These are phyloP conservation scores for Hirschfeldia incana DNA, from an alignment of 345 rosid species.

Conservation along the genomic window DNA sequence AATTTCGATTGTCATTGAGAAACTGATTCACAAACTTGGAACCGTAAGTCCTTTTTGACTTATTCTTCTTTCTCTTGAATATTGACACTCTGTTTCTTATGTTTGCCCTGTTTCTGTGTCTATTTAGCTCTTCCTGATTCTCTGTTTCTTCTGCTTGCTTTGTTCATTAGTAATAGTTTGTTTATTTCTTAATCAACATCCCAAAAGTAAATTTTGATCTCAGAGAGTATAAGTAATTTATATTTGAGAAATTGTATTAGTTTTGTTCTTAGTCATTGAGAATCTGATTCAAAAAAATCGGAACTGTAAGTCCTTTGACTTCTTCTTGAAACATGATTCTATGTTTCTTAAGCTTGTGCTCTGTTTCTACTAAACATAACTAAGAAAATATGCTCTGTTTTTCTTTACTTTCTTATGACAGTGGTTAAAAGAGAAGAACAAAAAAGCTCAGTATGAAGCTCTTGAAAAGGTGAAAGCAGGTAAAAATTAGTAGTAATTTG, in stretches of 20 bases:
- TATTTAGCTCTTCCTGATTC: background rate
- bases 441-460: conserved; percentile 71
- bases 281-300: too few relatives aligned
- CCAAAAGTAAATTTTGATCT: background rate
- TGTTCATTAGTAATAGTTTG: background rate
- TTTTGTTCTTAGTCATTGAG: too few relatives aligned
- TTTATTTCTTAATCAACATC: background rate
- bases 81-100: background rate
- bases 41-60: conserved; percentile 17
- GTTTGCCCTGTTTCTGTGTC: background rate
- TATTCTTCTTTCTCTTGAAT: background rate
- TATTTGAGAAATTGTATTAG: background rate
- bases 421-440: conserved; percentile 68
- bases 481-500: conserved; percentile 19
- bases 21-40: conserved; percentile 48
- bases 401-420: conserved; percentile 26
- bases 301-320: too few relatives aligned
- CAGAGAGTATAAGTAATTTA: background rate
- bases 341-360: background rate
- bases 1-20: conserved; percentile 55
- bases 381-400: conserved; percentile 1
- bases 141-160: background rate
- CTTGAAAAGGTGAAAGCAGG: conserved; percentile 92
- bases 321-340: too few relatives aligned
- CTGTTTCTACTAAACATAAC: conserved; percentile 15